Evolutionary conservation across 2,329 filamentous ascomycete genomes (phyloP).

Genomic region (Cladophialophora carrionii): DNA sequence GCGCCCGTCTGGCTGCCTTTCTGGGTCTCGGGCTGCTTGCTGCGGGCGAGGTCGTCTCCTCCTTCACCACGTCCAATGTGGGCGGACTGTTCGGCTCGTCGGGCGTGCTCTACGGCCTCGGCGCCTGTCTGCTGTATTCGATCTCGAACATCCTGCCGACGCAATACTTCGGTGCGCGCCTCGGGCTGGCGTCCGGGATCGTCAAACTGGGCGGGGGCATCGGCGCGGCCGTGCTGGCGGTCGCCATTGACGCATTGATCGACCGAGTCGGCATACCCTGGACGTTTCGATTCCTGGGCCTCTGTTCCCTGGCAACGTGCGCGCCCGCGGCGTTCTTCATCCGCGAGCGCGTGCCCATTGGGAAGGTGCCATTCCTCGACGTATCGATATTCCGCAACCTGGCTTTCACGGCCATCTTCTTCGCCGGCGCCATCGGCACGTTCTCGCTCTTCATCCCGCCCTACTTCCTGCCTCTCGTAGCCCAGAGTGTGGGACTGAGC

Average conservation of each 20-base stretch:
- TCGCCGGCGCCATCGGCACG: constrained; percentile 59
- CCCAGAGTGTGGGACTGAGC: constrained; percentile 58
- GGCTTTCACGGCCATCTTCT: constrained; percentile 58
- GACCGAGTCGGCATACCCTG: constrained; percentile 53
- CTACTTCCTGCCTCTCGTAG: constrained; percentile 64
- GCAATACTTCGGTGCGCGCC: constrained; percentile 60
- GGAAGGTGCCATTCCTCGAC: constrained; percentile 52
- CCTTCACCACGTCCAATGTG: constrained; percentile 53
- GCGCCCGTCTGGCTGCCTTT: constrained; percentile 53
- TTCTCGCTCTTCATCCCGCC: constrained; percentile 65
- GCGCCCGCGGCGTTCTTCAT: constrained; percentile 61
- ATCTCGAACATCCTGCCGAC: constrained; percentile 55
- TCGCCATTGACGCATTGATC: constrained; percentile 56
- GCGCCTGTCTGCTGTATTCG: constrained; percentile 50
- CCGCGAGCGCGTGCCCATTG: constrained; percentile 52
- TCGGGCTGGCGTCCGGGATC: constrained; percentile 61
- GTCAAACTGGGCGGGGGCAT: constrained; percentile 60
- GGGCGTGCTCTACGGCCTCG: constrained; percentile 55
- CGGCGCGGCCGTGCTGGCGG: constrained; percentile 58
- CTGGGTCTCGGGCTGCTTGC: constrained; percentile 58
- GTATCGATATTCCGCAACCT: constrained; percentile 59
- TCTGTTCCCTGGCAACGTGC: constrained; percentile 58
- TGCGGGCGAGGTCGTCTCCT: constrained; percentile 51
- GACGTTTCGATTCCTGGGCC: constrained; percentile 58
- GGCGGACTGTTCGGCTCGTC: constrained; percentile 54